Evolutionary conservation across 2,329 filamentous ascomycete genomes (phyloP).

Genomic region (Sclerotinia spermophila): DNA sequence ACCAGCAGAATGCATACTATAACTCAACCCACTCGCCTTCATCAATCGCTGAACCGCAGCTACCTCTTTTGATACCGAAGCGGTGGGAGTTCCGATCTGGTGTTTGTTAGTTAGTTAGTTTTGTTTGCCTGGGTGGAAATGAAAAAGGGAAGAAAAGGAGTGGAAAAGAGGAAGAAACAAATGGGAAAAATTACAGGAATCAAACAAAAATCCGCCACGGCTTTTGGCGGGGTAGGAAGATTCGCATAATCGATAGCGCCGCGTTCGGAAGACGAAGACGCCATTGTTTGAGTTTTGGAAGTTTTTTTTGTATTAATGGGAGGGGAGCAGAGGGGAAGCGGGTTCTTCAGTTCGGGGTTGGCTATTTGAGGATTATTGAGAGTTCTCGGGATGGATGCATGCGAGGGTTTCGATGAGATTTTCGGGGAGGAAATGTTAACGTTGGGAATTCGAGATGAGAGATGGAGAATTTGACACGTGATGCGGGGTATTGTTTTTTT

Average conservation of each 20-base stretch:
- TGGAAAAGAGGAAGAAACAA: not conserved
- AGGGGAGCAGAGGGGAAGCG: too few species aligned
- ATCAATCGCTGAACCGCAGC: conserved; percentile 85
- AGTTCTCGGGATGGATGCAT: too few species aligned
- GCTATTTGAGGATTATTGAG: fast-evolving
- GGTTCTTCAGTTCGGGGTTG: too few species aligned
- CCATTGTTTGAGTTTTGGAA: not conserved
- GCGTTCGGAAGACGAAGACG: not conserved
- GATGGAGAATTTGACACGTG: not conserved
- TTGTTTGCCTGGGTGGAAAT: not conserved
- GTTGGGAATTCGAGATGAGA: not conserved
- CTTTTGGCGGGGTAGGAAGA: conserved; percentile 17
- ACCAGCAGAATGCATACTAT: conserved; percentile 89
- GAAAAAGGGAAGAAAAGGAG: not conserved
- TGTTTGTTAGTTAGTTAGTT: not conserved
- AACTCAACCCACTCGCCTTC: conserved; percentile 73
- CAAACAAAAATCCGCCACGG: conserved; percentile 83
- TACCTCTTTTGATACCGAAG: conserved; percentile 77
- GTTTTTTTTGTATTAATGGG: not conserved
- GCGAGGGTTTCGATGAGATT: too few species aligned
- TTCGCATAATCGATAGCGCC: conserved; percentile 24
- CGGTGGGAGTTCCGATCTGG: conserved; percentile 73
- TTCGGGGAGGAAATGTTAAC: too few species aligned
- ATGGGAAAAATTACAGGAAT: conserved; percentile 57
- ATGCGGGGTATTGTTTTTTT: not conserved